Percentiles rank a stretch among this genome's conserved stretches.
These are phyloP conservation scores for Xylaria curta DNA, from an alignment of 495 filamentous ascomycete species.

Conservation along the genomic window DNA sequence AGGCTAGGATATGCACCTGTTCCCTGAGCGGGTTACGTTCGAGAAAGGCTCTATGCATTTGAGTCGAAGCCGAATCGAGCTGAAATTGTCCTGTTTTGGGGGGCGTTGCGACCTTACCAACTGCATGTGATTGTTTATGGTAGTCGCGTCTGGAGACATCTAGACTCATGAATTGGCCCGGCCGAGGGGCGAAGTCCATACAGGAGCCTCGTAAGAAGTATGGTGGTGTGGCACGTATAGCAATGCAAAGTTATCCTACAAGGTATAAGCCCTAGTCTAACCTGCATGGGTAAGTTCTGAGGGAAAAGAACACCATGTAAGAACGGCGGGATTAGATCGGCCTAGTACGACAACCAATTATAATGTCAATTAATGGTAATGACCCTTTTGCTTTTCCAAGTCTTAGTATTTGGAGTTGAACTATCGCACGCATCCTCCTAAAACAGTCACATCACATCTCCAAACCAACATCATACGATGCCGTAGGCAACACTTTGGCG, in stretches of 20 bases:
- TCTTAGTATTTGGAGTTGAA: neutral
- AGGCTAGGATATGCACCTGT: neutral
- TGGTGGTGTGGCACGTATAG: neutral
- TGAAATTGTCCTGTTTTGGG: neutral
- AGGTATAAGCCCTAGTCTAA: neutral
- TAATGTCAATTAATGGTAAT: neutral
- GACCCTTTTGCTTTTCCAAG: neutral
- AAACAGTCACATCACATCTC: neutral
- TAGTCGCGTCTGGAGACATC: neutral
- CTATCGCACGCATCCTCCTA: neutral
- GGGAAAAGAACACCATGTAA: neutral
- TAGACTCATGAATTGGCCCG: neutral
- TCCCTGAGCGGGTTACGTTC: neutral
- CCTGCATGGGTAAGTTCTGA: neutral
- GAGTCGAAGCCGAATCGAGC: conserved; percentile 1
- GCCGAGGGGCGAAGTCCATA: neutral
- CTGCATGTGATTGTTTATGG: conserved; percentile 3
- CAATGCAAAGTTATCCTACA: neutral
- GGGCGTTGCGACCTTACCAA: neutral
- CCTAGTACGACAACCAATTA: neutral
- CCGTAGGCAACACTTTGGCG: neutral
- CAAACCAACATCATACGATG: conserved; percentile 4
- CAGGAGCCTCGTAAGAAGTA: neutral
- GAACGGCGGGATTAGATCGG: neutral
- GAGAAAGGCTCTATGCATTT: neutral